Conservation (phyloP, 2,329 filamentous ascomycete genomes). For the Cercospora sp. region DNA sequence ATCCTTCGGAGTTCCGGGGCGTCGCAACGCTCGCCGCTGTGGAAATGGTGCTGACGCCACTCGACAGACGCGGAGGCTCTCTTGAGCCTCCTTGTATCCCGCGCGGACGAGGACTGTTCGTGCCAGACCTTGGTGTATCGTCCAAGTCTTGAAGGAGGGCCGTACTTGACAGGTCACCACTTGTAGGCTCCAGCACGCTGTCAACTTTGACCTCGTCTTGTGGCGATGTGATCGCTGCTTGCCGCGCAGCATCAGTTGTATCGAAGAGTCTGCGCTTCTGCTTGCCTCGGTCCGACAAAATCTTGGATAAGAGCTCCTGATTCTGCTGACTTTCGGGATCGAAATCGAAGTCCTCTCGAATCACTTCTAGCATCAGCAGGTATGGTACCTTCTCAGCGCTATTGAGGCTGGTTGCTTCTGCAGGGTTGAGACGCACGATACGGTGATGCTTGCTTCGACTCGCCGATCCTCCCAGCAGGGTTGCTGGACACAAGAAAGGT, state of each 20-base stretch:
- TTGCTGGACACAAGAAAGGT: conserved; percentile 76
- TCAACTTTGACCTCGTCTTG: conserved; percentile 55
- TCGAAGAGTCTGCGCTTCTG: conserved; percentile 54
- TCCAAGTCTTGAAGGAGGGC: conserved; percentile 61
- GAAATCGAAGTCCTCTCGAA: conserved; percentile 80
- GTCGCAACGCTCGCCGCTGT: conserved; percentile 62
- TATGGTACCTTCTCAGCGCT: conserved; percentile 86
- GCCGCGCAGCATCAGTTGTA: conserved; percentile 62
- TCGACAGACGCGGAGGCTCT: conserved; percentile 58
- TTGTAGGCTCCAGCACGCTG: conserved; percentile 81
- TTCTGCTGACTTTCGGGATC: conserved; percentile 74
- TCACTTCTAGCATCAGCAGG: conserved; percentile 78
- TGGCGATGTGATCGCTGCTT: conserved; percentile 45
- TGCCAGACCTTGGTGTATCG: conserved; percentile 49
- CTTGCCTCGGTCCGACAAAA: conserved; percentile 66
- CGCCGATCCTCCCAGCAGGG: conserved; percentile 69
- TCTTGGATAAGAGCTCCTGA: conserved; percentile 61
- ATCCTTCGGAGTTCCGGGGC: conserved; percentile 66
- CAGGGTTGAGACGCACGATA: conserved; percentile 79
- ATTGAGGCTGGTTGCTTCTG: conserved; percentile 80
- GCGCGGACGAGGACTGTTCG: conserved; percentile 27
- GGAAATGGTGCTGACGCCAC: conserved; percentile 61
- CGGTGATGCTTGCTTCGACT: conserved; percentile 76
- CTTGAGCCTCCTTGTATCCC: conserved; percentile 21
- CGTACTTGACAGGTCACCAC: conserved; percentile 74